Percentiles rank a stretch among this genome's conserved stretches.
Evolutionary conservation across 2,329 filamentous ascomycete genomes (phyloP).

Genomic region (Verticillium klebahnii): DNA sequence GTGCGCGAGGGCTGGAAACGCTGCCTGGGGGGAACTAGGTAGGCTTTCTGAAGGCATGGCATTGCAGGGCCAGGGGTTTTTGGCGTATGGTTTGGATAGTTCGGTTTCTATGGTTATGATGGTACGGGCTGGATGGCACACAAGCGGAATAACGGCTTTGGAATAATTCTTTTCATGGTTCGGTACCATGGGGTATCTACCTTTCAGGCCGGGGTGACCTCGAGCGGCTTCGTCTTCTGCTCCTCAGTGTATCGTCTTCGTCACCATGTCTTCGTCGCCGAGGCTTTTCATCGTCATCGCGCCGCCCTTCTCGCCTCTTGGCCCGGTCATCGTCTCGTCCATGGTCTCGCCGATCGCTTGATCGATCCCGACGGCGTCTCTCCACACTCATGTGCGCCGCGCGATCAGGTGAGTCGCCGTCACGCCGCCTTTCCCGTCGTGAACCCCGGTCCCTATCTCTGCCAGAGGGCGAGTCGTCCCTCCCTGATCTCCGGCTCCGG

Average conservation of each 20-base stretch:
- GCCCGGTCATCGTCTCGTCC: constrained; percentile 18
- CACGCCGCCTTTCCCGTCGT: constrained; percentile 18
- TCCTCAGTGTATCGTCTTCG: constrained; percentile 13
- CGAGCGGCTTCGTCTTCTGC: constrained; percentile 12
- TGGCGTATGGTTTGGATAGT: neutral
- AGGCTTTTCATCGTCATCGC: neutral
- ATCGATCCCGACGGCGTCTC: constrained; percentile 18
- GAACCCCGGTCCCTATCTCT: constrained; percentile 15
- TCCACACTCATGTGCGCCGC: constrained; percentile 22
- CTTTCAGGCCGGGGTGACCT: constrained; percentile 5
- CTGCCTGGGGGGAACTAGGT: constrained; percentile 52
- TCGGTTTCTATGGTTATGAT: neutral
- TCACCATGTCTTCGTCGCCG: constrained; percentile 8
- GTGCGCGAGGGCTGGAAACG: constrained; percentile 77
- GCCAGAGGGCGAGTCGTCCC: constrained; percentile 27
- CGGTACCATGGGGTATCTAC: neutral
- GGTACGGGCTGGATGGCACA: neutral
- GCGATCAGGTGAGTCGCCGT: constrained; percentile 21
- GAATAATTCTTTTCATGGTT: neutral
- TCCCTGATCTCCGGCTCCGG: constrained; percentile 25
- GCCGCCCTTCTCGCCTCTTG: constrained; percentile 18
- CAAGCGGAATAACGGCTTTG: neutral
- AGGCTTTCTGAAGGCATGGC: neutral
- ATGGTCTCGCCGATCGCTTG: constrained; percentile 18
- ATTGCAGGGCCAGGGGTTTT: neutral